phyloP scores from a whole-genome alignment of 2,329 filamentous ascomycete genomes.

The Arthrobotrys sphaeroides region DNA sequence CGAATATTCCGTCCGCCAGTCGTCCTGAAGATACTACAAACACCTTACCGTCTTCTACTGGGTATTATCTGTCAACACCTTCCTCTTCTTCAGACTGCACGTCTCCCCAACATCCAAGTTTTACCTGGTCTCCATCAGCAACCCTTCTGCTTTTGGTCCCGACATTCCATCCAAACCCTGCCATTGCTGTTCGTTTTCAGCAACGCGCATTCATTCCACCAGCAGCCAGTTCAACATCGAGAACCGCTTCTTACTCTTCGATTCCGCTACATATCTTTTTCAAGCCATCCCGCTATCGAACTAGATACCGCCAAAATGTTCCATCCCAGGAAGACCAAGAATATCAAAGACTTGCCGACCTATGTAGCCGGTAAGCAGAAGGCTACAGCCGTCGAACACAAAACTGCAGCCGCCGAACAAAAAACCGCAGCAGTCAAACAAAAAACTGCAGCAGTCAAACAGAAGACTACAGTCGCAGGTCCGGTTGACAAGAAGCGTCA shows the following conservation, averaged over 20 bases:
- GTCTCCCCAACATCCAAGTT: no score
- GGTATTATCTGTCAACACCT: no score
- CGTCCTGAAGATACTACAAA: no score
- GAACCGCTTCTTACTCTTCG: not conserved
- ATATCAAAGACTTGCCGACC: constrained; percentile 3
- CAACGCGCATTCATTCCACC: not conserved
- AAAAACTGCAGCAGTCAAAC: not conserved
- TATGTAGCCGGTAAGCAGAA: not conserved
- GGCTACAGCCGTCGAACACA: not conserved
- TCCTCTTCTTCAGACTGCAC: no score
- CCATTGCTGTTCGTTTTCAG: not conserved
- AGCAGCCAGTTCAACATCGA: not conserved
- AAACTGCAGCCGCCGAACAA: no score
- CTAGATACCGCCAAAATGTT: not conserved
- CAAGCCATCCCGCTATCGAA: not conserved
- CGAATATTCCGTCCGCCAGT: no score
- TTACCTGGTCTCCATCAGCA: no score
- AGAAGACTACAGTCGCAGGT: not conserved
- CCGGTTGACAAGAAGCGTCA: not conserved
- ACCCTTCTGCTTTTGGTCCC: not conserved
- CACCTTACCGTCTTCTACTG: no score
- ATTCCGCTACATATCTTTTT: not conserved
- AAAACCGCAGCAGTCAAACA: not conserved
- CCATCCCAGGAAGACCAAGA: not conserved
- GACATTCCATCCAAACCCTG: not conserved